Evolutionary conservation across 176 grass and related monocot species (phyloP), one percentile per base, ranked within the genome.

Genomic region (Musa schizocarpa): DNA sequence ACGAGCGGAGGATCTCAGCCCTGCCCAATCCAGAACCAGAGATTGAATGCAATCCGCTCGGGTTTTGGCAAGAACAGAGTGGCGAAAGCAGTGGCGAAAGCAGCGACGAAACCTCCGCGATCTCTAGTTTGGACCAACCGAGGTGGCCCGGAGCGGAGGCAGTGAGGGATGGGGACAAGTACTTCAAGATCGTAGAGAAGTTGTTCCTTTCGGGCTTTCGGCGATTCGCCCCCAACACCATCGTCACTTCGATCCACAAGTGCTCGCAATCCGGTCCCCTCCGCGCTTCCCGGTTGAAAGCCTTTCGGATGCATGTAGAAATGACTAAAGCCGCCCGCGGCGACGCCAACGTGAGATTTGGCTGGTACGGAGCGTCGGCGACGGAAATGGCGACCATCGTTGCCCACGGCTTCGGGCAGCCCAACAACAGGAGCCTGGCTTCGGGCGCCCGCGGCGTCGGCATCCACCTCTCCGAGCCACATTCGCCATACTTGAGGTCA

Each of bases 401-500:
- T 53, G 80, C 77, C 2, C 74, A 80, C 12, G 88, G 88, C 0
- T 84, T 98, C 71, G 82, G 73, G 1, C 80, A 49, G 50, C 79
- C 58, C 1, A 86, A 98, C 65, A 77, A 58, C 25, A 0, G 9
- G 13, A 53, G 61, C 52, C 73, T 93, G 11, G 90, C 86, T 57
- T 9, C 50, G 0, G 50, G 43, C 43, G 82, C 81, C 1, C 81
- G 88, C 59, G 95, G 95, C 48, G 65, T 91, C 23, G 90, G 95
- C 77, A 65, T 98, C 7, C 95, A 93, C 71, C 88, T 98, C 27
- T 83, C 88, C 9, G 82, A 90, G 54, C 83, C 90, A 17, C 82
- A 85, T 73, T 86, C 17, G 72, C 86, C 88, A 10, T 89, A 58
- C n/a, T 1, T 68, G 2, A 93, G 90, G 94, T 93, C 5, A 80